Conservation (phyloP, 1,284 basidiomycete genomes). For the Fomitopsis betulina region DNA sequence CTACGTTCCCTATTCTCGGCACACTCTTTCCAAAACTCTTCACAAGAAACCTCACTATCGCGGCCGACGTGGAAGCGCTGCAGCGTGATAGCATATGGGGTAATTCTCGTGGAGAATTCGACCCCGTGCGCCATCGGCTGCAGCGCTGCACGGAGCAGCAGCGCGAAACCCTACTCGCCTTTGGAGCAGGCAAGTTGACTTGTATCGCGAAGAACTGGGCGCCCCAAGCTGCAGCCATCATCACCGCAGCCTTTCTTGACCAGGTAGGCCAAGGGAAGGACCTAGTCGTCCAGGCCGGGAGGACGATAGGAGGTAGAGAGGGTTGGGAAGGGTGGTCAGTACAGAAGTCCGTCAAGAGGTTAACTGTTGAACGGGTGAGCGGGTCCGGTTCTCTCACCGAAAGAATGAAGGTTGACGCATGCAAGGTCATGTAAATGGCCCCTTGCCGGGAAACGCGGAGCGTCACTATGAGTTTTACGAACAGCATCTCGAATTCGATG, state of each 20-base stretch:
- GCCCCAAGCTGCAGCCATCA: slow-evolving; percentile 40
- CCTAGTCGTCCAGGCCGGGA: slow-evolving; percentile 28
- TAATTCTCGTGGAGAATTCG: slow-evolving; percentile 30
- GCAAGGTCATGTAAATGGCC: too few relatives aligned
- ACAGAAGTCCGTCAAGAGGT: background rate
- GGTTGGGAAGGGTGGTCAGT: slow-evolving; percentile 39
- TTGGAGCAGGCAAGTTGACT: slow-evolving; percentile 37
- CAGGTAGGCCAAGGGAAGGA: slow-evolving; percentile 23
- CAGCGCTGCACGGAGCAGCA: slow-evolving; percentile 17
- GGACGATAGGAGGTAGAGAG: slow-evolving; percentile 32
- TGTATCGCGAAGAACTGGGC: slow-evolving; percentile 47
- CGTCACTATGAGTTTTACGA: too few relatives aligned
- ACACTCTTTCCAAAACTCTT: slow-evolving; percentile 6
- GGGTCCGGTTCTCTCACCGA: background rate
- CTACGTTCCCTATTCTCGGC: slow-evolving; percentile 12
- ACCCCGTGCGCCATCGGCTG: slow-evolving; percentile 36
- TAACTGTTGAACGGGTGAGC: background rate
- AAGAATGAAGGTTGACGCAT: too few relatives aligned
- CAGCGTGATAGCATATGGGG: slow-evolving; percentile 30
- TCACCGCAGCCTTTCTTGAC: slow-evolving; percentile 38
- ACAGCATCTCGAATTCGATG: too few relatives aligned
- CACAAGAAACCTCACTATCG: slow-evolving; percentile 1
- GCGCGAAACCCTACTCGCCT: slow-evolving; percentile 31
- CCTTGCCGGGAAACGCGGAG: too few relatives aligned
- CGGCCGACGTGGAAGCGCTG: slow-evolving; percentile 41